Evolutionary conservation across 371 early-diverging fungal species (phyloP).

Genomic region (Dinochytrium kinnereticum): DNA sequence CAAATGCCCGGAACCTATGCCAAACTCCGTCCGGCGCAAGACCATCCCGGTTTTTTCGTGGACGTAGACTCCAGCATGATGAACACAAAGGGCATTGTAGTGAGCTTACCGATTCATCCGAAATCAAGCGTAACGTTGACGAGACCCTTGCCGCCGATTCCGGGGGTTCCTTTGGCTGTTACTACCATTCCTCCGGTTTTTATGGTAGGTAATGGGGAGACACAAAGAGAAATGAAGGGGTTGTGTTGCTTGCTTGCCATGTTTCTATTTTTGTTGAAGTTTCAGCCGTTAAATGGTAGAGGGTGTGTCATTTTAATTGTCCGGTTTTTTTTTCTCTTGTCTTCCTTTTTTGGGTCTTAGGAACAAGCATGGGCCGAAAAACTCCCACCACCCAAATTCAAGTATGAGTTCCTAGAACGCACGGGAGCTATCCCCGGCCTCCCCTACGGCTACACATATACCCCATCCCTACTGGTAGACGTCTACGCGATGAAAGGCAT

Average conservation of each 20-base stretch:
- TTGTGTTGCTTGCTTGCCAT: no score
- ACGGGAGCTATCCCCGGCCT: slow-evolving; percentile 52
- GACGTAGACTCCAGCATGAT: slow-evolving; percentile 49
- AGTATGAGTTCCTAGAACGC: slow-evolving; percentile 53
- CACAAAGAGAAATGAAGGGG: no score
- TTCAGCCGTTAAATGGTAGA: no score
- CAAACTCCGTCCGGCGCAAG: slow-evolving; percentile 46
- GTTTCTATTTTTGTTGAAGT: no score
- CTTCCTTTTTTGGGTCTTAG: slow-evolving; percentile 17
- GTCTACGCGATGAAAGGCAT: slow-evolving; percentile 38
- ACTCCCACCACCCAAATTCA: slow-evolving; percentile 40
- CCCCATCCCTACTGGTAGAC: slow-evolving; percentile 47
- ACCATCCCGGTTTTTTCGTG: slow-evolving; percentile 56
- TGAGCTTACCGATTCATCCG: slow-evolving; percentile 55
- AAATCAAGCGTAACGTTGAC: slow-evolving; percentile 54
- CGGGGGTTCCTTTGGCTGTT: slow-evolving; percentile 53
- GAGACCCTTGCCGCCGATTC: slow-evolving; percentile 52
- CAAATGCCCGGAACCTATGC: slow-evolving; percentile 54
- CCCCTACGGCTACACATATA: slow-evolving; percentile 53
- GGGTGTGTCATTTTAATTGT: no score
- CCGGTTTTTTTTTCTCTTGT: no score
- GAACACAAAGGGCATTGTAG: slow-evolving; percentile 50
- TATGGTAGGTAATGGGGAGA: no score
- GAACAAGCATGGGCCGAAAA: slow-evolving; percentile 54
- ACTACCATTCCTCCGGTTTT: slow-evolving; percentile 59